phyloP scores from a whole-genome alignment of 2,329 filamentous ascomycete genomes.

The Zasmidium angulare region DNA sequence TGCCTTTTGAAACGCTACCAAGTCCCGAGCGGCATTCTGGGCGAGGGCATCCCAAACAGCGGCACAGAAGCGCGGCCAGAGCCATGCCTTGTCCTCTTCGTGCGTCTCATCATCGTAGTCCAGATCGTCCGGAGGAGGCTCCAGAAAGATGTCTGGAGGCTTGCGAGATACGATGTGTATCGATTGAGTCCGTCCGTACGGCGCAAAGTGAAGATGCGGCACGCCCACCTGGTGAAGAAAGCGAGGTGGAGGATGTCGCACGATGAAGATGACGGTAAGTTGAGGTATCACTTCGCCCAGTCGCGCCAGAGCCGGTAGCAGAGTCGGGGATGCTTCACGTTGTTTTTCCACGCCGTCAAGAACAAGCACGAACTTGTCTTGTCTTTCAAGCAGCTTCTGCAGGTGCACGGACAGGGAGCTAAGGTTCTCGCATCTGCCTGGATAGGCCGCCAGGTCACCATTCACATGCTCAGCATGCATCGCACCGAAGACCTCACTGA shows the following conservation, averaged over 20 bases:
- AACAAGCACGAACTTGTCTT: slow-evolving; percentile 72
- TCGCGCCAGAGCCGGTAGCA: slow-evolving; percentile 77
- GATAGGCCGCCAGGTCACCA: slow-evolving; percentile 44
- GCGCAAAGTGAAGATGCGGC: slow-evolving; percentile 77
- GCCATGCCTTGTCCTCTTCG: slow-evolving; percentile 62
- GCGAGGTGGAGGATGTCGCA: slow-evolving; percentile 68
- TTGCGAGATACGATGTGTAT: slow-evolving; percentile 70
- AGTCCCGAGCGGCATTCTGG: slow-evolving; percentile 75
- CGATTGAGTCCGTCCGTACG: slow-evolving; percentile 79
- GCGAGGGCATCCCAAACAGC: slow-evolving; percentile 86
- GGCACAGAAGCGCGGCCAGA: slow-evolving; percentile 78
- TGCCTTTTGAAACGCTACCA: slow-evolving; percentile 69
- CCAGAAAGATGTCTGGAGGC: slow-evolving; percentile 49
- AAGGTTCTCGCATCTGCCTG: slow-evolving; percentile 72
- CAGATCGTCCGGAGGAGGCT: slow-evolving; percentile 36
- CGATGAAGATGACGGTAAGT: slow-evolving; percentile 74
- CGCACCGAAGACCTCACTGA: slow-evolving; percentile 51
- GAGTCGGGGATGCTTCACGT: slow-evolving; percentile 72
- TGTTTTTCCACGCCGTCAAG: slow-evolving; percentile 86
- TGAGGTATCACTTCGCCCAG: slow-evolving; percentile 77
- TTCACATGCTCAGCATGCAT: slow-evolving; percentile 28
- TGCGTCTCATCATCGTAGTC: slow-evolving; percentile 49
- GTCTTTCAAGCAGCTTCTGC: slow-evolving; percentile 58
- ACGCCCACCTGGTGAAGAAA: slow-evolving; percentile 69
- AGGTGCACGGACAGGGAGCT: slow-evolving; percentile 74